phyloP scores from a whole-genome alignment of 176 grass and related monocot genomes.

The Oryza officinalis region DNA sequence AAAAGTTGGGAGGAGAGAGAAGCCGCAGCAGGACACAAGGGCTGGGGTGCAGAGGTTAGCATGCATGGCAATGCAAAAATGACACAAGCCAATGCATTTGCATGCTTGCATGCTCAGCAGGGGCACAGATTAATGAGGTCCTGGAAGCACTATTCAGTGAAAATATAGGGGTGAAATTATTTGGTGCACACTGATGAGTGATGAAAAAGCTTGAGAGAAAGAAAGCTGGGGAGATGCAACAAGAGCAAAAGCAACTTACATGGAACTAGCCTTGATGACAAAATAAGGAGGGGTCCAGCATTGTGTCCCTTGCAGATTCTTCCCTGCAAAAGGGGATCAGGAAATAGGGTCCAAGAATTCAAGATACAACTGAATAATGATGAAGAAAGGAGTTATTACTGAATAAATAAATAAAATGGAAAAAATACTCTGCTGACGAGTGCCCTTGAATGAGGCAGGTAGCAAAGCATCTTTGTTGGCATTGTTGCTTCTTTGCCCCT shows the following conservation, averaged over 20 bases:
- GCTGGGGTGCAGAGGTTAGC: conserved; percentile 10
- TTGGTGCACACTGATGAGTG: not conserved
- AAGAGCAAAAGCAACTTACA: not conserved
- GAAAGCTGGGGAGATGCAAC: conserved; percentile 1
- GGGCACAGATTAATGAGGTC: conserved; percentile 50
- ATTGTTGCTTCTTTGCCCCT: not conserved
- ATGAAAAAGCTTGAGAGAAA: conserved; percentile 8
- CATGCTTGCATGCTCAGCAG: conserved; percentile 17
- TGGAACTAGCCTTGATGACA: conserved; percentile 18
- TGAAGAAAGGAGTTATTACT: not conserved
- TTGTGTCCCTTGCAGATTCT: conserved; percentile 29
- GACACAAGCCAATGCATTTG: conserved; percentile 16
- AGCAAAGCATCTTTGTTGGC: not conserved
- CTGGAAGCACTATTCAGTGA: not conserved
- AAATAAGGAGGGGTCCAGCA: not conserved
- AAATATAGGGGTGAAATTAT: not conserved
- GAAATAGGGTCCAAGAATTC: conserved; percentile 16
- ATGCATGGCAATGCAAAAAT: conserved; percentile 35
- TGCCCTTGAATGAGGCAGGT: not conserved
- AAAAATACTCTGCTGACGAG: not conserved
- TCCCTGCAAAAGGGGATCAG: conserved; percentile 24
- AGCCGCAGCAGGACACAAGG: conserved; percentile 3
- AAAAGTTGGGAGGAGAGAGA: conserved; percentile 45
- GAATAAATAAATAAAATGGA: not conserved
- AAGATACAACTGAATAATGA: conserved; percentile 10